A percentile compares a stretch with the other conserved stretches of the same genome.
Evolutionary conservation across 2,329 filamentous ascomycete genomes (phyloP).

Genomic region (Ilyonectria mors-panacis): DNA sequence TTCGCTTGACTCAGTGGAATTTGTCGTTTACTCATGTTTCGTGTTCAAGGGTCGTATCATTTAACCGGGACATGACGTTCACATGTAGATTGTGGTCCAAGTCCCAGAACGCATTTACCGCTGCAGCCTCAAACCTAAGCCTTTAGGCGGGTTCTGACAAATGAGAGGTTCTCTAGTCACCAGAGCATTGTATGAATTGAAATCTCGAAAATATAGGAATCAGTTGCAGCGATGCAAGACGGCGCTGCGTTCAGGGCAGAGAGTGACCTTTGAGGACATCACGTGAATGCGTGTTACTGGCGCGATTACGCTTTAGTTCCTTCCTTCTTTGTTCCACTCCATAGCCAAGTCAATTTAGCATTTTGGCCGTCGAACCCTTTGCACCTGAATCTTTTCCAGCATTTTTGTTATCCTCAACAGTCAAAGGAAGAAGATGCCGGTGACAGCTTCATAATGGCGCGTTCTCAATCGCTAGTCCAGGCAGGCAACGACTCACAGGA

Average conservation of each 20-base stretch:
- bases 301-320: constrained; percentile 29
- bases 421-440: constrained; percentile 36
- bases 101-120: not conserved
- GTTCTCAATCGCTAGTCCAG: constrained; percentile 45
- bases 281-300: constrained; percentile 51
- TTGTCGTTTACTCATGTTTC: not conserved
- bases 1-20: not conserved
- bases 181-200: not conserved
- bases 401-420: constrained; percentile 2
- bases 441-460: constrained; percentile 47
- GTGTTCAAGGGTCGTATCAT: not conserved
- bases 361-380: constrained; percentile 35
- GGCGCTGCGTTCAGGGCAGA: not conserved
- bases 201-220: not conserved
- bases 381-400: constrained; percentile 10
- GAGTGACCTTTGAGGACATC: constrained; percentile 9
- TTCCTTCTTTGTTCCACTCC: constrained; percentile 23
- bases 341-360: constrained; percentile 29
- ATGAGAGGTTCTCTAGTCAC: not conserved
- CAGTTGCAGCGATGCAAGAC: not conserved
- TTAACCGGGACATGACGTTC: not conserved
- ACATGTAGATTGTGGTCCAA: not conserved
- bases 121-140: not conserved
- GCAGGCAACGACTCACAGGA: constrained; percentile 60
- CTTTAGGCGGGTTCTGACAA: not conserved